A percentile compares a stretch with the other conserved stretches of the same genome.
Conservation (phyloP, 1,284 basidiomycete species). For the Pseudozyma tsukubaensis region DNA sequence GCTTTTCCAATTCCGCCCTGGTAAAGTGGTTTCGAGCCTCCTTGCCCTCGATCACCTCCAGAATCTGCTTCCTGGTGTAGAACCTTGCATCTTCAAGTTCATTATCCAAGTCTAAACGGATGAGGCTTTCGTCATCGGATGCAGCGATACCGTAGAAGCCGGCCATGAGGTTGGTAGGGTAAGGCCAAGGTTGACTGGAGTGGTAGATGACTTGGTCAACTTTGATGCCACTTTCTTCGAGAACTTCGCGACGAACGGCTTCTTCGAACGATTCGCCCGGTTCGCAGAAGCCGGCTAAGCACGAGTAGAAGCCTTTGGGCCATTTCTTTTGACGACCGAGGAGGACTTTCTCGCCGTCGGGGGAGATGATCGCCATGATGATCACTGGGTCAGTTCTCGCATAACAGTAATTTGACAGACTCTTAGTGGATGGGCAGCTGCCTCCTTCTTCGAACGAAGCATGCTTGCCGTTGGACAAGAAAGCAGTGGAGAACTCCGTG, state of each 20-base stretch:
- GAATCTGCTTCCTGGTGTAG: slow-evolving; percentile 82
- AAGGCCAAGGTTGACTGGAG: slow-evolving; percentile 81
- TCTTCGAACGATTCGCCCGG: slow-evolving; percentile 82
- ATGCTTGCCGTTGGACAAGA: slow-evolving; percentile 3
- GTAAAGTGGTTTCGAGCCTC: slow-evolving; percentile 71
- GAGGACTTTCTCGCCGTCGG: slow-evolving; percentile 82
- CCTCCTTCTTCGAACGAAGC: slow-evolving; percentile 35
- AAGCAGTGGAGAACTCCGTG: slow-evolving; percentile 15
- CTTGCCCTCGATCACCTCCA: slow-evolving; percentile 74
- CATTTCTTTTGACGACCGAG: slow-evolving; percentile 83
- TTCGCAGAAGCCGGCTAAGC: slow-evolving; percentile 67
- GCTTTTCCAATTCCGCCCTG: slow-evolving; percentile 74
- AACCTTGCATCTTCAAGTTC: slow-evolving; percentile 94
- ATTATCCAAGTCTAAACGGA: slow-evolving; percentile 90
- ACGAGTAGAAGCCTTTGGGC: slow-evolving; percentile 60
- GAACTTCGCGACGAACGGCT: slow-evolving; percentile 89
- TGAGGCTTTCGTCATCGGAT: slow-evolving; percentile 71
- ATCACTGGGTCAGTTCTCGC: slow-evolving; percentile 74
- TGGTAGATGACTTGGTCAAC: slow-evolving; percentile 88
- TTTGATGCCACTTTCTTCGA: slow-evolving; percentile 91
- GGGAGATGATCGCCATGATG: slow-evolving; percentile 87
- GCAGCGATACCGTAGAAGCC: slow-evolving; percentile 72
- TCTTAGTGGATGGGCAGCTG: slow-evolving; percentile 36
- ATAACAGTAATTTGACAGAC: slow-evolving; percentile 62
- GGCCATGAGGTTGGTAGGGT: slow-evolving; percentile 87